These are phyloP conservation scores for Musa itinerans DNA, from an alignment of 176 grass and related monocot genomes.

Conservation along the genomic window DNA sequence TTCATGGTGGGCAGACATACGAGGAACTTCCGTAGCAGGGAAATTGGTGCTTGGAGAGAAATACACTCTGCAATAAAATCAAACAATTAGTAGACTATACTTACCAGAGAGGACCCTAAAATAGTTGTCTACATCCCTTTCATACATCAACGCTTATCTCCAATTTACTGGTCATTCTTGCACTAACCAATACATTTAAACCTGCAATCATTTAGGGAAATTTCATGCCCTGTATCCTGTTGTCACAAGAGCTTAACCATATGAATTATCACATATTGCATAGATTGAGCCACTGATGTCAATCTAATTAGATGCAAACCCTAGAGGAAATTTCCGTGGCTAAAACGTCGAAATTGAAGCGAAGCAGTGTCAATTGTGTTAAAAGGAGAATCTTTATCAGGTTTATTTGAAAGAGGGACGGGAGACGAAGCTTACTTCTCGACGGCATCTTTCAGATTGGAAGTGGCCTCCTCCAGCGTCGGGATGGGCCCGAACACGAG, in stretches of 20 bases:
- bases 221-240: too few species aligned
- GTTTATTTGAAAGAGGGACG: background rate
- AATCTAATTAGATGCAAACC: background rate
- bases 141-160: too few species aligned
- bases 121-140: too few species aligned
- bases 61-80: background rate
- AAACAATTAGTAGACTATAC: background rate
- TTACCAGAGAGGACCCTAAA: too few species aligned
- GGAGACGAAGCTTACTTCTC: constrained; percentile 32
- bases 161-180: too few species aligned
- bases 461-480: constrained; percentile 62
- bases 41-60: constrained; percentile 6
- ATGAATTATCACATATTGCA: too few species aligned
- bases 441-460: constrained; percentile 48
- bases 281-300: too few species aligned
- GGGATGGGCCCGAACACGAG: constrained; percentile 54
- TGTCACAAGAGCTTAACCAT: too few species aligned
- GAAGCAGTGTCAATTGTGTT: background rate
- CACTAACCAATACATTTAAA: too few species aligned
- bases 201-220: too few species aligned
- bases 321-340: background rate
- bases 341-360: background rate
- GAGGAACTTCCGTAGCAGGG: constrained; percentile 22
- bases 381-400: background rate
- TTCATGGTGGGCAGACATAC: constrained; percentile 19